Evolutionary conservation across 148 eudicot genomes (phyloP).

Genomic region (Pharnaceum exiguum): DNA sequence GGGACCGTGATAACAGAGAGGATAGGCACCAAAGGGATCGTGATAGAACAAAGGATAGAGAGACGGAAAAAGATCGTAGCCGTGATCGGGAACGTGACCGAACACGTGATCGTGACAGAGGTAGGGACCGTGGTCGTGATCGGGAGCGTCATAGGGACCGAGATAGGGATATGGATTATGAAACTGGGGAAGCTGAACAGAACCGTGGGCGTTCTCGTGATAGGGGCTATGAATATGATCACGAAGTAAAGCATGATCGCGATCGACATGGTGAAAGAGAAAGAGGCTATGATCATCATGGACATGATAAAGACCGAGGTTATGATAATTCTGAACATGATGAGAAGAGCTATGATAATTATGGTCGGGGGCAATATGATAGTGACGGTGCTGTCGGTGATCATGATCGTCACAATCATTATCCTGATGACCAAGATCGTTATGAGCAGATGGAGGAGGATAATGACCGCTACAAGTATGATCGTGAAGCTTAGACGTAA

Average conservation of each 20-base stretch:
- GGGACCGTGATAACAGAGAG: conserved; percentile 89
- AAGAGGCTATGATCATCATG: conserved; percentile 38
- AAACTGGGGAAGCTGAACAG: conserved; percentile 40
- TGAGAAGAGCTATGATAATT: conserved; percentile 41
- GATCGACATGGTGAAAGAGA: conserved; percentile 53
- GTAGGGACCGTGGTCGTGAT: conserved; percentile 49
- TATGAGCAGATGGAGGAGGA: too few species aligned
- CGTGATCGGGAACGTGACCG: conserved; percentile 63
- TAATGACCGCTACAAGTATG: too few species aligned
- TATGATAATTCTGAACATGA: conserved; percentile 36
- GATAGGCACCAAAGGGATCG: conserved; percentile 93
- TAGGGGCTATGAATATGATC: conserved; percentile 66
- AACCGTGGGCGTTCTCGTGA: conserved; percentile 82
- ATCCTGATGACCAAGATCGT: too few species aligned
- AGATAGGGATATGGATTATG: conserved; percentile 58
- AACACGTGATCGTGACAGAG: conserved; percentile 56
- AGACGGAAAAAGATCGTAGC: conserved; percentile 45
- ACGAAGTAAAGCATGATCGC: conserved; percentile 53
- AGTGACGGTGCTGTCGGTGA: too few species aligned
- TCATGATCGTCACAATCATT: too few species aligned
- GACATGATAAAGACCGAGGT: conserved; percentile 53
- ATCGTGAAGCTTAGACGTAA: too few species aligned
- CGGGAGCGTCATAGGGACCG: conserved; percentile 48
- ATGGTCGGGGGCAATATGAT: too few species aligned
- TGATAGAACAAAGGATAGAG: conserved; percentile 68